A percentile compares a stretch with the other conserved stretches of the same genome.
These are phyloP conservation scores for Ramularia endophylla DNA, from an alignment of 2,329 filamentous ascomycete genomes.

Conservation along the genomic window DNA sequence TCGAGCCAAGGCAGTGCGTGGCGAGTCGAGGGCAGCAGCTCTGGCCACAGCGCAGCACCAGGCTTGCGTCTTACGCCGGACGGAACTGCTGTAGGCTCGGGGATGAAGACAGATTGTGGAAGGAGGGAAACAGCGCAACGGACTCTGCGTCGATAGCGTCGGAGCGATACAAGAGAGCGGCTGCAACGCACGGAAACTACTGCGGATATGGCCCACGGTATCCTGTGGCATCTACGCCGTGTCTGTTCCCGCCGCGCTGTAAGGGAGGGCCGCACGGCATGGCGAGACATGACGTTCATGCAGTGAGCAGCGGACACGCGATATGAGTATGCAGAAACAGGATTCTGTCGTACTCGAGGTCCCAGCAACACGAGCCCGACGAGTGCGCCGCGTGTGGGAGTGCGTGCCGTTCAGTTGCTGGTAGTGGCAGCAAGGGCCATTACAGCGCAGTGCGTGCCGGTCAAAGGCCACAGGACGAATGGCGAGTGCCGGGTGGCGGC, in stretches of 20 bases:
- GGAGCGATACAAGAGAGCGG: slow-evolving; percentile 5
- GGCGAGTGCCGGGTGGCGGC: slow-evolving; percentile 9
- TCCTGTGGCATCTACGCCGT: slow-evolving; percentile 16
- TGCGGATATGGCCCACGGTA: slow-evolving; percentile 21
- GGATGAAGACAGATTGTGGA: too few relatives aligned
- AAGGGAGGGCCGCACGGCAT: slow-evolving; percentile 3
- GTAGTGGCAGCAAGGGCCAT: slow-evolving; percentile 7
- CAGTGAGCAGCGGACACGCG: slow-evolving; percentile 9
- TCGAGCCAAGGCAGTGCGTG: background rate
- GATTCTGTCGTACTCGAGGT: slow-evolving; percentile 11
- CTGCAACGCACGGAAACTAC: slow-evolving; percentile 18
- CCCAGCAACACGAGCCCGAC: background rate
- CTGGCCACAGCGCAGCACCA: too few relatives aligned
- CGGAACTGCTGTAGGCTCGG: too few relatives aligned
- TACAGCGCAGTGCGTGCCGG: too few relatives aligned
- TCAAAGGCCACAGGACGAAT: too few relatives aligned
- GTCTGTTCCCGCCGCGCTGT: slow-evolving; percentile 8
- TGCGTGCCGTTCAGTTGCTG: background rate
- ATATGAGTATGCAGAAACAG: slow-evolving; percentile 12
- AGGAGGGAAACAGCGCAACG: slow-evolving; percentile 6
- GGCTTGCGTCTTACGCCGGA: too few relatives aligned
- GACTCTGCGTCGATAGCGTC: slow-evolving; percentile 20
- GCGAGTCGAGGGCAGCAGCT: too few relatives aligned
- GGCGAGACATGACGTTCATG: slow-evolving; percentile 10
- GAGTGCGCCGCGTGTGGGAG: slow-evolving; percentile 5